Evolutionary conservation across 2,329 filamentous ascomycete genomes (phyloP).

Genomic region (Stemphylium beticola): DNA sequence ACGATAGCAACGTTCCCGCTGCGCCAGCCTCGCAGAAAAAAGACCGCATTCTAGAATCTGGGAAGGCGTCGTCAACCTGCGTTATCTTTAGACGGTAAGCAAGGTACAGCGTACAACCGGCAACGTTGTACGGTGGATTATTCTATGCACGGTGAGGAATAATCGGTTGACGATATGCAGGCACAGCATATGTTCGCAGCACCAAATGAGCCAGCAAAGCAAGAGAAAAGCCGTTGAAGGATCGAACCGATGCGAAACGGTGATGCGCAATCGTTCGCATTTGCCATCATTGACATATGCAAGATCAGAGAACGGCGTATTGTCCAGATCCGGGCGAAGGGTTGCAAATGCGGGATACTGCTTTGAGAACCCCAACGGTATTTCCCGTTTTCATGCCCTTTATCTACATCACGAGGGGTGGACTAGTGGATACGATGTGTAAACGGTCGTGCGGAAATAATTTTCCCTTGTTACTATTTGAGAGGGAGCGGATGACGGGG

Average conservation of each 20-base stretch:
- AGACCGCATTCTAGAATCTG: too few relatives aligned
- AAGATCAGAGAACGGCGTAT: background rate
- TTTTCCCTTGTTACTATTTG: background rate
- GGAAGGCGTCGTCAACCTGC: too few relatives aligned
- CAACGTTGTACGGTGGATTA: background rate
- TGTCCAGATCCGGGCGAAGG: constrained; percentile 1
- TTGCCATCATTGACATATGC: background rate
- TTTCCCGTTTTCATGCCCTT: background rate
- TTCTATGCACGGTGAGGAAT: background rate
- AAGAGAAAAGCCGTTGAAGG: background rate
- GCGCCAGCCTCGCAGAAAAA: too few relatives aligned
- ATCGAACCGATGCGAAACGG: background rate
- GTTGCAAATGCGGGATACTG: constrained; percentile 1
- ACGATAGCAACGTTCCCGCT: too few relatives aligned
- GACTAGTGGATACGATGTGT: background rate
- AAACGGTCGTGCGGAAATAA: background rate
- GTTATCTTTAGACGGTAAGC: too few relatives aligned
- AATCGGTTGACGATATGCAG: constrained; percentile 1
- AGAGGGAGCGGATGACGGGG: background rate
- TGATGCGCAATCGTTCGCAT: background rate
- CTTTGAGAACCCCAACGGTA: background rate
- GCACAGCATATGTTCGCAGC: background rate
- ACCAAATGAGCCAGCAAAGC: background rate
- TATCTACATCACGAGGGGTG: background rate
- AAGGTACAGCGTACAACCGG: too few relatives aligned